Evolutionary conservation across 306 rosid species (phyloP), one percentile per base, ranked within the genome.

Genomic region (Cicer pinnatifidum): DNA sequence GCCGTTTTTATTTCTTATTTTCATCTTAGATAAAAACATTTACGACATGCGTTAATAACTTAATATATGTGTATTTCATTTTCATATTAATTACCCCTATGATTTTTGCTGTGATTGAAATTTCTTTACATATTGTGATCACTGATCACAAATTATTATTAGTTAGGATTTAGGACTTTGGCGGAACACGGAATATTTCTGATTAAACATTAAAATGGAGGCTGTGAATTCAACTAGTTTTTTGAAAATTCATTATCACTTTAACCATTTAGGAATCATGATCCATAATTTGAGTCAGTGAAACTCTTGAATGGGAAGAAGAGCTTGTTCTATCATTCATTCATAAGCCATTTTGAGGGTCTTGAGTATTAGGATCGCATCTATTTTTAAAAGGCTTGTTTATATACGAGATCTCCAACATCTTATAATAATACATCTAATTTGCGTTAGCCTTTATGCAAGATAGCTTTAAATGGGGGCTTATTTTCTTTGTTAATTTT

Each of bases 351-450:
- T 64, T 66, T 72, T 63, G 28, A 40, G 64, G 73, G 53, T 52
- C 66, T 38, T 9, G 3, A 40, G 47, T 72, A 13, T 28, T 43
- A 45, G 39, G 13, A 20, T 46, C 54, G 51, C 16, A 40, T 51
- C 57, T 43, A 47, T 61, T 48, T 50, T 67, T 56, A 65, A 56
- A 51, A 41, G 69, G 77, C 47, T 54, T 63, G 16, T 71, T 13
- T 39, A 9, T 44, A n/a, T 70, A 47, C 46, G 41, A 50, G 48
- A 50, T 59, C 37, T 73, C 15, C 7, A 37, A 35, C 38, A 17
- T 20, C 54, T 40, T 82, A 62, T 9, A 40, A 52, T 44, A 38
- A 61, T 35, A 28, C 35, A 28, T 45, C 11, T 44, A 39, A 51
- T 61, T 69, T 40, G 11, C 43, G 7, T n/a, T 45, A 63, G 48